Evolutionary conservation across 192 early-diverging fungal genomes (phyloP).

Genomic region (Haplosporangium gracile): DNA sequence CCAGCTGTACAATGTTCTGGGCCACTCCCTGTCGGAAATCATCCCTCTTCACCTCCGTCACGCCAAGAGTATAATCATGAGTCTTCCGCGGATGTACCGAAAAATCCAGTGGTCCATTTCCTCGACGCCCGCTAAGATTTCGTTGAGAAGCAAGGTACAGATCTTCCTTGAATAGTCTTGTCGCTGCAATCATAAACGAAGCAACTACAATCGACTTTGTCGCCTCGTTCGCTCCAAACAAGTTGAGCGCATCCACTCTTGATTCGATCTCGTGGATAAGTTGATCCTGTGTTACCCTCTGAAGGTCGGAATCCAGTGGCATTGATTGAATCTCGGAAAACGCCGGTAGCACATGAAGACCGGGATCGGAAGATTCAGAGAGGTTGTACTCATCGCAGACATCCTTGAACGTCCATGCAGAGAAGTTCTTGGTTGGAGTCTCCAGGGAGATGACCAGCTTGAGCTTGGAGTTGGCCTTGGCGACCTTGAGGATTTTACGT

Average conservation of each 20-base stretch:
- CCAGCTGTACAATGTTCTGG: constrained; percentile 37
- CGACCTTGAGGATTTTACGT: constrained; percentile 13
- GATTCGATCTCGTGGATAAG: constrained; percentile 18
- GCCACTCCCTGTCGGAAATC: constrained; percentile 14
- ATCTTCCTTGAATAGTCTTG: constrained; percentile 16
- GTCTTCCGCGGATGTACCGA: constrained; percentile 18
- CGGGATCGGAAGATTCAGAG: neutral
- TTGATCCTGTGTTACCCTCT: neutral
- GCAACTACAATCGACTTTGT: constrained; percentile 21
- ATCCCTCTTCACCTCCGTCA: constrained; percentile 39
- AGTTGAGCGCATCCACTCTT: neutral
- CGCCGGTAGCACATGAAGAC: neutral
- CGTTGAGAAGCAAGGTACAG: constrained; percentile 5
- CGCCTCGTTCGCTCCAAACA: constrained; percentile 5
- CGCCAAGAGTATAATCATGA: constrained; percentile 2
- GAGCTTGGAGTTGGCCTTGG: neutral
- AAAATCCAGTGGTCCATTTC: constrained; percentile 26
- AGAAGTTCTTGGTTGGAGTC: constrained; percentile 15
- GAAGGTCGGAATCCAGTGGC: neutral
- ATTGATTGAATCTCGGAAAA: constrained; percentile 14
- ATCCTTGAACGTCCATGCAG: constrained; percentile 24
- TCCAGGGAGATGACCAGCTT: constrained; percentile 12
- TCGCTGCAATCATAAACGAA: constrained; percentile 18
- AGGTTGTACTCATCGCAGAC: constrained; percentile 11
- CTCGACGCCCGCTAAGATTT: constrained; percentile 11